Percentiles rank a stretch among this genome's conserved stretches.
phyloP scores from a whole-genome alignment of 2,329 filamentous ascomycete genomes.

The Hypoxylon sp. region DNA sequence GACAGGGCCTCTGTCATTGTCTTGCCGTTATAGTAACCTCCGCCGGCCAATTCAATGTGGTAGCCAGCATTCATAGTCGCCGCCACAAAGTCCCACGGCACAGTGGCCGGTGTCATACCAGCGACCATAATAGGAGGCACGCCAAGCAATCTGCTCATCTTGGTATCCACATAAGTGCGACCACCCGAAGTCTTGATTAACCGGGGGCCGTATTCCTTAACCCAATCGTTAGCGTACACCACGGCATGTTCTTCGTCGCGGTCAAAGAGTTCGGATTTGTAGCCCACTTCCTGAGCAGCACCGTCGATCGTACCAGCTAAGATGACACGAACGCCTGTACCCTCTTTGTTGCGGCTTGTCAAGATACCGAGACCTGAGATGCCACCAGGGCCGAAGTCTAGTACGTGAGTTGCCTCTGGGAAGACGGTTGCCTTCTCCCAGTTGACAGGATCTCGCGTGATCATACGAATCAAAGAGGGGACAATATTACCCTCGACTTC shows the following conservation, averaged over 20 bases:
- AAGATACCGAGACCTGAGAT: conserved; percentile 96
- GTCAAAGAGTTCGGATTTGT: conserved; percentile 98
- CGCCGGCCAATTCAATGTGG: conserved; percentile 90
- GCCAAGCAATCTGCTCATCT: conserved; percentile 90
- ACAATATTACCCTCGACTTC: conserved; percentile 83
- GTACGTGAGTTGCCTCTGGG: conserved; percentile 89
- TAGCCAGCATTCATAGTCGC: conserved; percentile 97
- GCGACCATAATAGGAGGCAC: conserved; percentile 91
- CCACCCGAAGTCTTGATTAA: conserved; percentile 91
- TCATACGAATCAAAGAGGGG: conserved; percentile 88
- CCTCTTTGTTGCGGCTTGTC: conserved; percentile 99
- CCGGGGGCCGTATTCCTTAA: conserved; percentile 95
- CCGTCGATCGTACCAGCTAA: conserved; percentile 94
- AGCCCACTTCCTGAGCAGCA: conserved; percentile 90
- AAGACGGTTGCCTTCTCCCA: conserved; percentile 97
- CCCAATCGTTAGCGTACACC: conserved; percentile 96
- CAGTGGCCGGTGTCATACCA: conserved; percentile 93
- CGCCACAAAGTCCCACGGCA: conserved; percentile 91
- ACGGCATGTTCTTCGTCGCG: conserved; percentile 95
- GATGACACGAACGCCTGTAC: conserved; percentile 96
- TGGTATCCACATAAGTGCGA: conserved; percentile 94
- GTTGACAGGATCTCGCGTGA: conserved; percentile 92
- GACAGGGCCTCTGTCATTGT: conserved; percentile 85
- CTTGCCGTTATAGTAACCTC: conserved; percentile 88
- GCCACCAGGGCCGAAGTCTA: conserved; percentile 97